A percentile compares a stretch with the other conserved stretches of the same genome.
Evolutionary conservation across 495 filamentous ascomycete species (phyloP).

Genomic region (Trypethelium eluteriae): DNA sequence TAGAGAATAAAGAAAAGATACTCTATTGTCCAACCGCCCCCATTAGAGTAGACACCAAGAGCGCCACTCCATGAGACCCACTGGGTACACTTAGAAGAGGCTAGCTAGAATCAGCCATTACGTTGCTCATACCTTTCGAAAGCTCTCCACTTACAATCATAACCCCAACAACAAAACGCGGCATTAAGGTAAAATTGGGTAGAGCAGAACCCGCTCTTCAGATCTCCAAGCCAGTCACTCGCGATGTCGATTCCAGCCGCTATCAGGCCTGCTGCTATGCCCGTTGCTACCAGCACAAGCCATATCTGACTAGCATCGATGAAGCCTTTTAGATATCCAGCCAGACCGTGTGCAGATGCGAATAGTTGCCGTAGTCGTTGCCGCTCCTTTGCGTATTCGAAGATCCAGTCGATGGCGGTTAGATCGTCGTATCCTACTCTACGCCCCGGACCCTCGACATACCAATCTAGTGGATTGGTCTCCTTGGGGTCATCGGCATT

Average conservation of each 20-base stretch:
- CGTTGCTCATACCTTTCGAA: background rate
- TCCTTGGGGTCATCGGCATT: conserved; percentile 52
- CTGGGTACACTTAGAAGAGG: conserved; percentile 53
- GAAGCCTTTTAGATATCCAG: conserved; percentile 63
- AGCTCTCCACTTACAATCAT: conserved; percentile 53
- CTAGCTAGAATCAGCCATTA: conserved; percentile 8
- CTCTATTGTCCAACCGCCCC: conserved; percentile 69
- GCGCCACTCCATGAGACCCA: conserved; percentile 83
- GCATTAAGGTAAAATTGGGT: conserved; percentile 80
- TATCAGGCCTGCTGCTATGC: conserved; percentile 71
- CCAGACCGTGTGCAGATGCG: conserved; percentile 58
- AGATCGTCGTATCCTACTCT: conserved; percentile 93
- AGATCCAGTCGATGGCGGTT: conserved; percentile 99
- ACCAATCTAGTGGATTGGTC: conserved; percentile 68
- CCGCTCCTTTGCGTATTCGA: conserved; percentile 94
- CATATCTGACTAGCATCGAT: conserved; percentile 85
- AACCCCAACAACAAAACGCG: conserved; percentile 86
- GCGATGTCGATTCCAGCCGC: conserved; percentile 85
- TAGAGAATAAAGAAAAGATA: conserved; percentile 78
- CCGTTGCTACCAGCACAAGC: conserved; percentile 73
- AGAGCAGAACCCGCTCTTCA: conserved; percentile 87
- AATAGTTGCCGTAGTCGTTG: conserved; percentile 72
- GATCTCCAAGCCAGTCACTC: conserved; percentile 89
- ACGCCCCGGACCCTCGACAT: conserved; percentile 80
- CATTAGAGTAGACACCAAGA: conserved; percentile 54